These are phyloP conservation scores for Cytospora piceicola DNA, from an alignment of 2,329 filamentous ascomycete genomes.

Conservation along the genomic window DNA sequence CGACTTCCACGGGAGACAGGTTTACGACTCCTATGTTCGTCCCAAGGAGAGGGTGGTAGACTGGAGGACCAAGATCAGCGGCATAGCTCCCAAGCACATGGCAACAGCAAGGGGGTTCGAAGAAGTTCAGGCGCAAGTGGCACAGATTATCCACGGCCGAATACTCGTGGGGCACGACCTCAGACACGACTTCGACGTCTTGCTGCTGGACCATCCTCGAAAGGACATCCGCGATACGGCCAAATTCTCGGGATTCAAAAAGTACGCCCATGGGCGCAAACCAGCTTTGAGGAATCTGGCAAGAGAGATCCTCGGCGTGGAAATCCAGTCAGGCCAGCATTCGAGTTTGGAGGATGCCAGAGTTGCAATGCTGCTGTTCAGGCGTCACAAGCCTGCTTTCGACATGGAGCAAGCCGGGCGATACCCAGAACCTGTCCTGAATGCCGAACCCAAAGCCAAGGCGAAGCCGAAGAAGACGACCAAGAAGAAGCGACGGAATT, in stretches of 20 bases:
- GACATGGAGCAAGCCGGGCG: slow-evolving; percentile 77
- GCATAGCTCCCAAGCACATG: slow-evolving; percentile 77
- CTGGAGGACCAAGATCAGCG: slow-evolving; percentile 86
- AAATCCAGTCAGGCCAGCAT: slow-evolving; percentile 67
- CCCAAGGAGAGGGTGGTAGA: slow-evolving; percentile 80
- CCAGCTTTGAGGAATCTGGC: slow-evolving; percentile 67
- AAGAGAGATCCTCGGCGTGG: slow-evolving; percentile 59
- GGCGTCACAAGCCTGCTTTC: slow-evolving; percentile 80
- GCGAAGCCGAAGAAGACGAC: slow-evolving; percentile 49
- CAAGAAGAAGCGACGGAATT: slow-evolving; percentile 44
- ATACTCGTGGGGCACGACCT: slow-evolving; percentile 85
- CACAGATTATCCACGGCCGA: slow-evolving; percentile 68
- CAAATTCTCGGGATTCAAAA: slow-evolving; percentile 73
- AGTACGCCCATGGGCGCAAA: slow-evolving; percentile 68
- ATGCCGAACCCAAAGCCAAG: slow-evolving; percentile 36
- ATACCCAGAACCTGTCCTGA: slow-evolving; percentile 50
- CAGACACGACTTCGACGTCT: slow-evolving; percentile 74
- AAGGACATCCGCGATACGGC: slow-evolving; percentile 85
- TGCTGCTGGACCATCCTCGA: slow-evolving; percentile 78
- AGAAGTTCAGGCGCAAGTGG: slow-evolving; percentile 75
- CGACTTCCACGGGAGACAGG: slow-evolving; percentile 88
- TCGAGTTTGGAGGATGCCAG: slow-evolving; percentile 79
- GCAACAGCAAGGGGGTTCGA: slow-evolving; percentile 70
- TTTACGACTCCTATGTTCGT: slow-evolving; percentile 92
- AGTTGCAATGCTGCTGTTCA: slow-evolving; percentile 87